Percentiles rank a stretch among this genome's conserved stretches.
Evolutionary conservation across 2,329 filamentous ascomycete genomes (phyloP).

Genomic region (Xylariaceae sp.): DNA sequence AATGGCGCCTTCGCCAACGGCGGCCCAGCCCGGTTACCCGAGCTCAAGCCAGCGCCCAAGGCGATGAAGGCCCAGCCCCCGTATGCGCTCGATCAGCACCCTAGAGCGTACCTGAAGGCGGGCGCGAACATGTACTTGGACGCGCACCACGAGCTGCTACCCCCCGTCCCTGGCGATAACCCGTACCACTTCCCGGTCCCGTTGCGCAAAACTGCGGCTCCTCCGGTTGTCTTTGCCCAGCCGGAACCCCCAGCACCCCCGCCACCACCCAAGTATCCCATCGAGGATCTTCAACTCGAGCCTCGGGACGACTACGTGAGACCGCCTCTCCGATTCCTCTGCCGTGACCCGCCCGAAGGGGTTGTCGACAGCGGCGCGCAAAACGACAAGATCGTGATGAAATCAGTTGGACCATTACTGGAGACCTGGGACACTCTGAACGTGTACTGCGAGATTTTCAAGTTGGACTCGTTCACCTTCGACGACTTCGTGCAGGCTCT

Average conservation of each 20-base stretch:
- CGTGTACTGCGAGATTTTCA: slow-evolving; percentile 93
- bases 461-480: slow-evolving; percentile 94
- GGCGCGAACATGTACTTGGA: slow-evolving; percentile 34
- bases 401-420: slow-evolving; percentile 76
- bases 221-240: slow-evolving; percentile 36
- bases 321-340: slow-evolving; percentile 73
- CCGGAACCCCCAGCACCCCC: slow-evolving; percentile 52
- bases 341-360: slow-evolving; percentile 54
- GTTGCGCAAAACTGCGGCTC: slow-evolving; percentile 39
- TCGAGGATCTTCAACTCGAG: slow-evolving; percentile 83
- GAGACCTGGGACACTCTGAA: slow-evolving; percentile 97
- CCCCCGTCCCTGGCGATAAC: slow-evolving; percentile 39
- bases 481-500: slow-evolving; percentile 92
- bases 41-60: slow-evolving; percentile 69
- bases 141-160: slow-evolving; percentile 35
- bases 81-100: slow-evolving; percentile 38
- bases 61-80: slow-evolving; percentile 57
- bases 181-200: slow-evolving; percentile 42
- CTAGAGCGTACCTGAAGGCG: slow-evolving; percentile 33
- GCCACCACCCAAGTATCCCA: slow-evolving; percentile 85
- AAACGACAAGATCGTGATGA: slow-evolving; percentile 65
- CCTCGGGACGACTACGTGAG: slow-evolving; percentile 61
- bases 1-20: slow-evolving; percentile 30
- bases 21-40: slow-evolving; percentile 57
- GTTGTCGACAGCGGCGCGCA: slow-evolving; percentile 41